These are phyloP conservation scores for Pichia sp. DNA, from an alignment of 1,139 yeast genomes.

Conservation along the genomic window DNA sequence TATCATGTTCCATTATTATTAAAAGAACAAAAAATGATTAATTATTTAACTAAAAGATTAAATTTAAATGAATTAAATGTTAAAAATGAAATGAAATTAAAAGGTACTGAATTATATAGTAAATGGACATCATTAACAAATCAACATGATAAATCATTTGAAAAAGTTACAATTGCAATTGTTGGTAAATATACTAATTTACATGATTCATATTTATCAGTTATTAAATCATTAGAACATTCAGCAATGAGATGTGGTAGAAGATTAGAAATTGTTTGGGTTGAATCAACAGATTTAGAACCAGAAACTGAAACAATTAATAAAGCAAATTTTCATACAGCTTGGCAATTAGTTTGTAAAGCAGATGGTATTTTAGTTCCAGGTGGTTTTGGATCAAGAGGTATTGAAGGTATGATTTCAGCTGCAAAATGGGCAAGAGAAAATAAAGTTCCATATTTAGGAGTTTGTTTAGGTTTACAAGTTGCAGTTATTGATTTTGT, in stretches of 20 bases:
- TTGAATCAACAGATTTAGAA: conserved; percentile 89
- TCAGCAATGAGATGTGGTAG: conserved; percentile 86
- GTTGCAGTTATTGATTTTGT: conserved; percentile 93
- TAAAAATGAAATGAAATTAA: conserved; percentile 46
- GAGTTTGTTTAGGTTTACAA: conserved; percentile 97
- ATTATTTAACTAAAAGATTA: conserved; percentile 66
- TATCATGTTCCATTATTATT: conserved; percentile 93
- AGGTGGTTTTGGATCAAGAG: conserved; percentile 97
- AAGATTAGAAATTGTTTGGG: conserved; percentile 87
- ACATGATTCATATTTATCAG: conserved; percentile 92
- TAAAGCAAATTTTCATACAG: conserved; percentile 81
- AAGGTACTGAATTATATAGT: conserved; percentile 63
- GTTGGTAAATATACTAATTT: conserved; percentile 96
- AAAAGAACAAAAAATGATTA: conserved; percentile 79
- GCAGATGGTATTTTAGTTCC: conserved; percentile 98
- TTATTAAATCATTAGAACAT: conserved; percentile 92
- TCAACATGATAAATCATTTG: conserved; percentile 72
- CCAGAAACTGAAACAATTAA: conserved; percentile 55
- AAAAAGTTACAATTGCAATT: conserved; percentile 86
- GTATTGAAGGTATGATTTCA: conserved; percentile 96
- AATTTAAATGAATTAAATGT: conserved; percentile 47
- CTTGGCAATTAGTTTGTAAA: conserved; percentile 90
- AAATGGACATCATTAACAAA: conserved; percentile 82
- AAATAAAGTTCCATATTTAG: conserved; percentile 87
- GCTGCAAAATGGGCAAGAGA: conserved; percentile 98